A percentile compares a stretch with the other conserved stretches of the same genome.
These are phyloP conservation scores for Danielia oregonensis DNA, from an alignment of 805 yeast genomes.

Conservation along the genomic window DNA sequence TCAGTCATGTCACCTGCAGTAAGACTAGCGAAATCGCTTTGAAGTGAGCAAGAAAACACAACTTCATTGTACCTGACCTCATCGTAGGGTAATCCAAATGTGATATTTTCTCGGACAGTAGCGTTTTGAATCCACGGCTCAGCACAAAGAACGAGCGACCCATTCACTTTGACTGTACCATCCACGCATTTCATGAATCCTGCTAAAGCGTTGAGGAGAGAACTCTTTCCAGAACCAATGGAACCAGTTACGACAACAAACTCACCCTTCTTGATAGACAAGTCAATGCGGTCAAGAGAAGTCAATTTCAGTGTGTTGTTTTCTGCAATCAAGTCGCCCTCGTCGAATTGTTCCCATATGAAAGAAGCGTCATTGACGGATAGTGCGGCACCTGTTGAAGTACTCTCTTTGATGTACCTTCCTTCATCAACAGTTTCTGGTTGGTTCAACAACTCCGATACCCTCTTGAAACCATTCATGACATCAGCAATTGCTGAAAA, in stretches of 20 bases:
- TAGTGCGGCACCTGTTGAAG: conserved; percentile 12
- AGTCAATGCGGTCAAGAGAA: conserved; percentile 34
- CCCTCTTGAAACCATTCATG: conserved; percentile 68
- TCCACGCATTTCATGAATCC: conserved; percentile 60
- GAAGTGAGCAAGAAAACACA: conserved; percentile 62
- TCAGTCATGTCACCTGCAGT: conserved; percentile 77
- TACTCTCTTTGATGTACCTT: conserved; percentile 28
- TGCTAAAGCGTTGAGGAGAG: conserved; percentile 64
- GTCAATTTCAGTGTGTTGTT: background rate
- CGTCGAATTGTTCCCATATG: conserved; percentile 53
- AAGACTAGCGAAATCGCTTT: conserved; percentile 58
- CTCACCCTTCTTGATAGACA: conserved; percentile 59
- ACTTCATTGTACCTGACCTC: conserved; percentile 49
- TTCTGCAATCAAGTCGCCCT: background rate
- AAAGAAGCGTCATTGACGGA: conserved; percentile 50
- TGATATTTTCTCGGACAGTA: conserved; percentile 69
- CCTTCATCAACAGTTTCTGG: conserved; percentile 43
- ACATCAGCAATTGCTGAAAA: conserved; percentile 58
- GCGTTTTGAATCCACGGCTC: conserved; percentile 87
- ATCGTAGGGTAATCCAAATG: conserved; percentile 59
- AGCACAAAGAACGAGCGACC: conserved; percentile 53
- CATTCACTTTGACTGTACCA: conserved; percentile 54
- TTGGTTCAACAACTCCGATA: conserved; percentile 62
- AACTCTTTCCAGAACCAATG: conserved; percentile 80
- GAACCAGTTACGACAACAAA: conserved; percentile 74